Evolutionary conservation across 2,329 filamentous ascomycete genomes (phyloP).

Genomic region (Onygenales sp.): DNA sequence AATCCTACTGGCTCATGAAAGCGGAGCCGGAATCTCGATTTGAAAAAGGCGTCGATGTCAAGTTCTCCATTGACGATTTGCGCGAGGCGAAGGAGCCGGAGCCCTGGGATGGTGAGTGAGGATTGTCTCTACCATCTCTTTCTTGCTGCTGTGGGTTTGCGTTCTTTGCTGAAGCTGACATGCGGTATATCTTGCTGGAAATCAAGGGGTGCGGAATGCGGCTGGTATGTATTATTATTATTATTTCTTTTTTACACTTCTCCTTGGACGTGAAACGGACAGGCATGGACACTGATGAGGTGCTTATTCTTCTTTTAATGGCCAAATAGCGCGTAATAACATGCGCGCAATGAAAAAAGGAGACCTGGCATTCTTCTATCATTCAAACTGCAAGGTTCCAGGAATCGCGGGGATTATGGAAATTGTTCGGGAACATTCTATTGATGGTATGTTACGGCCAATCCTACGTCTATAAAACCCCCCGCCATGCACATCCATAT

Average conservation of each 20-base stretch:
- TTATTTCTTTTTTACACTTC: no score
- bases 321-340: constrained; percentile 63
- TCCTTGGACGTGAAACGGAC: no score
- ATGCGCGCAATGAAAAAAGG: constrained; percentile 84
- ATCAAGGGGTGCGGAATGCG: constrained; percentile 35
- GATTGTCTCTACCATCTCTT: background rate
- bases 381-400: constrained; percentile 83
- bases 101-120: constrained; percentile 72
- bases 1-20: constrained; percentile 71
- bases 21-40: constrained; percentile 79
- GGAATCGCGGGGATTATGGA: constrained; percentile 85
- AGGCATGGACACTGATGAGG: background rate
- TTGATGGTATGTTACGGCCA: constrained; percentile 53
- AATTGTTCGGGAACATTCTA: constrained; percentile 72
- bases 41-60: constrained; percentile 80
- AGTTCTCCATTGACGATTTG: constrained; percentile 90
- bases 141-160: constrained; percentile 2
- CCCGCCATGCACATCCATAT: background rate
- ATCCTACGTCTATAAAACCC: no score
- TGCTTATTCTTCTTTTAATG: background rate
- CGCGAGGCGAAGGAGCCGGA: constrained; percentile 64
- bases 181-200: background rate
- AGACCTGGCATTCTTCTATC: constrained; percentile 93
- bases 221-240: constrained; percentile 23
- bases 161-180: constrained; percentile 10